Evolutionary conservation across 2,329 filamentous ascomycete species (phyloP).

Genomic region (Penicillium sp.): DNA sequence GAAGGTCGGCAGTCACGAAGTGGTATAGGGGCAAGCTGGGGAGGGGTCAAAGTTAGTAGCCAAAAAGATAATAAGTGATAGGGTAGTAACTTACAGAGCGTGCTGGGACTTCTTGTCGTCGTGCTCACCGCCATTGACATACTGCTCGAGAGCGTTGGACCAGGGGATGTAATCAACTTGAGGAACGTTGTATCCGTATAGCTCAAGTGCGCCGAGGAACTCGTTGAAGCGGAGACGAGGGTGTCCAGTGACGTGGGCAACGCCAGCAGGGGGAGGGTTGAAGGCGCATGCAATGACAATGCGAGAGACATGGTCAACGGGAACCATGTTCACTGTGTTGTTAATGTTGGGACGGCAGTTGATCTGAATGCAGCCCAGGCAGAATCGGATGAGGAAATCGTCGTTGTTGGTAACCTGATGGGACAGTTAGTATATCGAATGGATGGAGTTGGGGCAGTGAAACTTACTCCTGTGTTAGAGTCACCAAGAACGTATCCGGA

Average conservation of each 20-base stretch:
- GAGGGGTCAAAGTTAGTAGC: conserved; percentile 1
- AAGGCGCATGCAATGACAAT: conserved; percentile 75
- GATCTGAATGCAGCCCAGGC: conserved; percentile 86
- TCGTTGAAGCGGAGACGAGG: conserved; percentile 76
- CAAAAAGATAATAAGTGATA: neutral
- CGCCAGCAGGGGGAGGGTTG: conserved; percentile 61
- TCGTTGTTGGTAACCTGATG: conserved; percentile 68
- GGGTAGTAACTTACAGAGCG: conserved; percentile 55
- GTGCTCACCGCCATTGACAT: conserved; percentile 60
- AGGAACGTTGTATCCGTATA: conserved; percentile 71
- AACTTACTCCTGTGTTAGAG: conserved; percentile 58
- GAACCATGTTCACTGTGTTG: conserved; percentile 88
- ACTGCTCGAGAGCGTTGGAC: conserved; percentile 67
- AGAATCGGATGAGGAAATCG: conserved; percentile 84
- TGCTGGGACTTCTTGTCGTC: conserved; percentile 64
- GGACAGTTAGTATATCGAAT: neutral
- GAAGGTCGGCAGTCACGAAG: conserved; percentile 71
- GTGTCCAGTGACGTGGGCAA: conserved; percentile 78
- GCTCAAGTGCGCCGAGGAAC: conserved; percentile 69
- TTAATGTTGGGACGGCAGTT: conserved; percentile 70
- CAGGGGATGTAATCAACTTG: conserved; percentile 69
- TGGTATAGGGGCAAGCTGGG: conserved; percentile 68
- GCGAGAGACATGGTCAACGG: conserved; percentile 79
- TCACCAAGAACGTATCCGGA: conserved; percentile 85
- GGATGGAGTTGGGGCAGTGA: neutral